These are phyloP conservation scores for Colletotrichum tamarilloi DNA, from an alignment of 2,329 filamentous ascomycete genomes.

Conservation along the genomic window DNA sequence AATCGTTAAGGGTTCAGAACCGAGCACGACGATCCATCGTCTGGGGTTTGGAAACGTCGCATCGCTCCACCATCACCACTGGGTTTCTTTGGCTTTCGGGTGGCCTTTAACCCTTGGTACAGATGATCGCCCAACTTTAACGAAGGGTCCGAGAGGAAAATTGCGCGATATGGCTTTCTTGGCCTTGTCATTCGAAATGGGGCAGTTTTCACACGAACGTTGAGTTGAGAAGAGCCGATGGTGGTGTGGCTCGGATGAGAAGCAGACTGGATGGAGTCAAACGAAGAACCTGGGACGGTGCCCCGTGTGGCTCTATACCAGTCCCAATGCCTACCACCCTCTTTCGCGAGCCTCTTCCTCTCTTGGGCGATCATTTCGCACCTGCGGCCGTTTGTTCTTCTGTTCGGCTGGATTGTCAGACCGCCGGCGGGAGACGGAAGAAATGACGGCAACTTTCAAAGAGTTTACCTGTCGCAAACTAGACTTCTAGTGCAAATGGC, in stretches of 20 bases:
- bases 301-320: not conserved
- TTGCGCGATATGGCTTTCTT: not conserved
- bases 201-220: not conserved
- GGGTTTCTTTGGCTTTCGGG: not conserved
- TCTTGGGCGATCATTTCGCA: not conserved
- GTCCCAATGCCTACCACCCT: not conserved
- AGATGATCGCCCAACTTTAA: constrained; percentile 26
- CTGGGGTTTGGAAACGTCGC: constrained; percentile 23
- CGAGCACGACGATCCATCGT: constrained; percentile 1
- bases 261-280: constrained; percentile 22
- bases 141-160: constrained; percentile 8
- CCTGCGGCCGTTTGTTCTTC: not conserved
- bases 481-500: not conserved
- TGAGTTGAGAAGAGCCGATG: not conserved
- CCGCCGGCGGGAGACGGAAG: too few species aligned
- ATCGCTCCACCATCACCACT: not conserved
- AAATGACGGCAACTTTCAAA: not conserved
- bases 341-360: not conserved
- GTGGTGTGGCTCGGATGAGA: constrained; percentile 27
- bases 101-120: constrained; percentile 8
- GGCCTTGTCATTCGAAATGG: not conserved
- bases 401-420: too few species aligned
- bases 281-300: not conserved
- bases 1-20: constrained; percentile 3
- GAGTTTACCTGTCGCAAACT: not conserved